These are phyloP conservation scores for Ramularia collo-cygni DNA, from an alignment of 2,329 filamentous ascomycete species.

Conservation along the genomic window DNA sequence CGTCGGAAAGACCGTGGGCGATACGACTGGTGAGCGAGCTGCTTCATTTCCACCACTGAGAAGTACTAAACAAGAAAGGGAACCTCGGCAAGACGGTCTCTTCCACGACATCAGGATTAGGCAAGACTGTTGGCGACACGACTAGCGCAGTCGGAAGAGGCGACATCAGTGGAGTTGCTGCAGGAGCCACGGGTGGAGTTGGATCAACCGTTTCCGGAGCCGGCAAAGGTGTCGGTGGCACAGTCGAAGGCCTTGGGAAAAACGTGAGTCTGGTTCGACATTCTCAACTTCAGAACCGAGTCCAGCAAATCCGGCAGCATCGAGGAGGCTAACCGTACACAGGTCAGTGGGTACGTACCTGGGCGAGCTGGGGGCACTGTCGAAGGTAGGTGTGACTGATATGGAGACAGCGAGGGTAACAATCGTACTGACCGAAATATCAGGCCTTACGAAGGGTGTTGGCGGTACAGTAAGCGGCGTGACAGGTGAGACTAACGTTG, in stretches of 20 bases:
- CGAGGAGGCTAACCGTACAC: conserved; percentile 30
- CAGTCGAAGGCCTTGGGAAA: conserved; percentile 24
- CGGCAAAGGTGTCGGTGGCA: conserved; percentile 21
- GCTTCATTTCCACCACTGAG: conserved; percentile 10
- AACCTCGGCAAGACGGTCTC: conserved; percentile 39
- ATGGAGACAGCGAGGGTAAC: no score
- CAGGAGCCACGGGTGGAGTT: conserved; percentile 31
- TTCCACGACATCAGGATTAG: conserved; percentile 35
- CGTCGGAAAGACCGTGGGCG: conserved; percentile 29
- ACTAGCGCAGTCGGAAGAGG: conserved; percentile 38
- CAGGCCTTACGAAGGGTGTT: conserved; percentile 37
- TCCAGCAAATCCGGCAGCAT: no score
- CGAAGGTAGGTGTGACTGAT: background rate
- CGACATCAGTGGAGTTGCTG: conserved; percentile 34
- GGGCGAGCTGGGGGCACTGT: conserved; percentile 36
- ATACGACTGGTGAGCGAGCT: conserved; percentile 10
- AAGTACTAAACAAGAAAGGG: conserved; percentile 30
- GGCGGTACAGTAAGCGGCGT: conserved; percentile 34
- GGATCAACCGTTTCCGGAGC: conserved; percentile 32
- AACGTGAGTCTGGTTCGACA: conserved; percentile 3
- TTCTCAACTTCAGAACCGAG: no score
- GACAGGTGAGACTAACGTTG: no score
- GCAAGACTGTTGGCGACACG: conserved; percentile 39
- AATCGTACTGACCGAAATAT: conserved; percentile 1
- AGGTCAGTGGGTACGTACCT: conserved; percentile 34